Evolutionary conservation across 768 basidiomycete species (phyloP), one percentile per base, ranked within the genome.

Genomic region (Leccinum arenicola): DNA sequence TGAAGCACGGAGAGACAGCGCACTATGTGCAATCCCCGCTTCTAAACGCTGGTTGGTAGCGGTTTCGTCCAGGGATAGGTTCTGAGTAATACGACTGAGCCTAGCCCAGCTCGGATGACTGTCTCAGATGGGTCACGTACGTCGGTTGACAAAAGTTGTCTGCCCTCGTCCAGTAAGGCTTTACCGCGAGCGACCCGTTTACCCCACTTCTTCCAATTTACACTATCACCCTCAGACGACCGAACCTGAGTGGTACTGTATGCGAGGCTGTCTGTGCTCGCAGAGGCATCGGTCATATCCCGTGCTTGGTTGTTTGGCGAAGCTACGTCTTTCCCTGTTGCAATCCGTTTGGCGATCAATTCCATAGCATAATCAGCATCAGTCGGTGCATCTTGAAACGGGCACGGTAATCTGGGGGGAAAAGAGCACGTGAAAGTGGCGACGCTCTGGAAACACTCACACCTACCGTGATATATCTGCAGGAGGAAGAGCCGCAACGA

Each of bases 281-380:
- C 17, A 58, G 60, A 60, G 50, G 56, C 65, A 50, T 53, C 65
- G 38, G 58, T 59, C 54, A 47, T 33, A 59, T 47, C 57, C 66
- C 60, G 57, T 50, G 65, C 50, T 33, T 59, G 65, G 25, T 60
- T 71, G 36, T 67, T 53, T 9, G 50, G 62, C 45, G 63, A 65
- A 11, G 72, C 63, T 5, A 80, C 67, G 25, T 78, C 76, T 52
- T 85, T 74, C 6, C 87, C 87, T 19, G 77, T 72, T 35, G 82
- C 78, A 4, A 87, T 77, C 8, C 87, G 82, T 57, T 79, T 76
- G 4, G 86, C 80, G 17, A 89, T 87, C 11, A 89, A 68, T 38
- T 86, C 79, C 83, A 88, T 88, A 2, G 88, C 86, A 64, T 86
- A 85, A 51, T 89, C 85, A 4, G 83, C 79, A 62, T 89, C 86